Evolutionary conservation across 139 green algal genomes (phyloP), one percentile per base, ranked within the genome.

Genomic region (Picocystis salinarum): DNA sequence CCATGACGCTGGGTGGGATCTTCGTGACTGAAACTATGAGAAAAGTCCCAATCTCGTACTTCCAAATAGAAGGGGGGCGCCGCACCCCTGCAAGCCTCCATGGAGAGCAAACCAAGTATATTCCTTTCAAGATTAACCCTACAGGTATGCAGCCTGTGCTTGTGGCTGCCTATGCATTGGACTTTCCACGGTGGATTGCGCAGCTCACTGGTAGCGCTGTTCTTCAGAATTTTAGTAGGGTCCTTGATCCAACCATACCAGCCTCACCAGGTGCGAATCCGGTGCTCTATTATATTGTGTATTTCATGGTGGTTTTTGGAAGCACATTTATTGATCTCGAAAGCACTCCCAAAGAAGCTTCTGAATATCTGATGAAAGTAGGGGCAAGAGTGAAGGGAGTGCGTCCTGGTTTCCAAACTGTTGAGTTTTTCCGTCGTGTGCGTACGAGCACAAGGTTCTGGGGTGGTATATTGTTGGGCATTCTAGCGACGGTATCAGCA

Each of bases 111-210:
- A 15, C 13, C 13, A 15, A 37, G 9, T 48, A 48, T 26, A 17
- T 48, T 15, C 41, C 41, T 7, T 48, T 48, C 41, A 48, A 44
- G 41, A 36, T 48, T 26, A 48, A 48, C 41, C 41, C 41, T 6
- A 48, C 41, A 24, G 41, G 41, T 7, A 48, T 48, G 41, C 41
- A 48, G 41, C 41, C 41, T 26, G 23, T 48, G 17, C 20, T 48
- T 26, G 34, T 48, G 25, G 41, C 41, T 9, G 33, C 41, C 11
- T 48, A 48, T 26, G 17, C 34, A 7, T n/a, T 48, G 9, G 17
- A 48, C 41, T n/a, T 36, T 15, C 41, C 41, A 7, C 12, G 9
- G 25, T 26, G 23, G 41, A 9, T 48, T n/a, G 41, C 41, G 7
- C 7, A 9, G 7, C 13, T 37, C 13, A 37, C 31, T 15, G 31